Base-by-base conservation (phyloP, 2,329 filamentous ascomycete genomes). In the Pseudogymnoascus destructans region DNA sequence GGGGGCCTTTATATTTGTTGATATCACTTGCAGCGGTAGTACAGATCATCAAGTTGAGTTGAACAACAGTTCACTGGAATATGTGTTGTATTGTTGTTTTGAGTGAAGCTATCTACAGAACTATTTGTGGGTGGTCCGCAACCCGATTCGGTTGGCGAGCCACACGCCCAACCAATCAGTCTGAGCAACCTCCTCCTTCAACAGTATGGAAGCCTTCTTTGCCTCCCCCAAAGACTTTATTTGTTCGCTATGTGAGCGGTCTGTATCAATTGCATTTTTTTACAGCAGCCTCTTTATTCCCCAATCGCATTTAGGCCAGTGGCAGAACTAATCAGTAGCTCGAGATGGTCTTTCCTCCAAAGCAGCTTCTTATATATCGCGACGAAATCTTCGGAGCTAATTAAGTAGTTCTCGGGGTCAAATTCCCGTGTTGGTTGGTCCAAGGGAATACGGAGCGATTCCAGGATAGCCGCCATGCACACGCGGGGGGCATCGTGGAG, bases 151-250 rank as follows among this genome's bases (percentile, higher is more conserved):
- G n/a, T n/a, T n/a, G n/a, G n/a, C n/a, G n/a, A n/a, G n/a, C n/a
- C n/a, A n/a, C n/a, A n/a, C n/a, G n/a, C n/a, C n/a, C n/a, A n/a
- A n/a, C n/a, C n/a, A n/a, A n/a, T n/a, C n/a, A n/a, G n/a, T n/a
- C n/a, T n/a, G n/a, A n/a, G n/a, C n/a, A n/a, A n/a, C n/a, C n/a
- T n/a, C n/a, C n/a, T n/a, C n/a, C n/a, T n/a, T n/a, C n/a, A n/a
- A n/a, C 38, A 71, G 63, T 25, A 46, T 46, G 13, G 40, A 46
- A 25, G 40, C 40, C 40, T 46, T 46, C 40, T 46, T 46, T 15
- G 40, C 40, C 40, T 46, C 40, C 13, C 21, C 13, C 13, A 46
- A 46, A 25, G 40, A 46, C 15, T 46, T 46, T n/a, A 46, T 46
- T 46, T 46, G 40, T 25, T 46, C 40, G 7, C 9, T 8, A 6